A percentile compares a stretch with the other conserved stretches of the same genome.
Evolutionary conservation across 495 filamentous ascomycete species (phyloP).

Genomic region (Xylaria acuta): DNA sequence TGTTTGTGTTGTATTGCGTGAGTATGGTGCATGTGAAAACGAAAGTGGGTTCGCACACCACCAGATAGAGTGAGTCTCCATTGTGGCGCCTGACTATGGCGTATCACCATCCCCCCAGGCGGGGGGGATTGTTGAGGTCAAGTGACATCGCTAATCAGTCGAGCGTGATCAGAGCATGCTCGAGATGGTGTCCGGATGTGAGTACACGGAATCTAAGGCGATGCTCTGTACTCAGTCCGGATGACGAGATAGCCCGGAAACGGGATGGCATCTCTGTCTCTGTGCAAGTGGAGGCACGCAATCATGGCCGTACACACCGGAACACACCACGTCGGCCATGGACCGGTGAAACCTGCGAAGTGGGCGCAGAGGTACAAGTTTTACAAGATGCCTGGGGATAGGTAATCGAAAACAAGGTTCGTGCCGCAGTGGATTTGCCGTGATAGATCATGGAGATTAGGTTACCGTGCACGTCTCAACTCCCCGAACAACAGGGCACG

Average conservation of each 20-base stretch:
- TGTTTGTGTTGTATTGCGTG: background rate
- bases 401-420: constrained; percentile 13
- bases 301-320: background rate
- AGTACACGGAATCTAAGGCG: background rate
- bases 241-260: constrained; percentile 13
- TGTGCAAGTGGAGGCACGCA: background rate
- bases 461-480: constrained; percentile 2
- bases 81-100: constrained; percentile 22
- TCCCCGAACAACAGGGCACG: background rate
- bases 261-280: background rate
- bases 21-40: constrained; percentile 15
- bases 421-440: constrained; percentile 10
- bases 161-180: constrained; percentile 13
- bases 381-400: background rate
- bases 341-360: constrained; percentile 2
- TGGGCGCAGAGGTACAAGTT: background rate
- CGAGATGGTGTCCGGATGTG: constrained; percentile 23
- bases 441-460: constrained; percentile 18
- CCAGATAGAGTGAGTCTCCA: constrained; percentile 11
- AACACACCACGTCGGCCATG: constrained; percentile 12
- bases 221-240: background rate
- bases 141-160: constrained; percentile 13
- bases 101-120: constrained; percentile 16
- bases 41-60: constrained; percentile 26
- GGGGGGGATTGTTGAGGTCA: constrained; percentile 26